phyloP scores from a whole-genome alignment of 768 basidiomycete genomes.

The Mrakia blollopis region DNA sequence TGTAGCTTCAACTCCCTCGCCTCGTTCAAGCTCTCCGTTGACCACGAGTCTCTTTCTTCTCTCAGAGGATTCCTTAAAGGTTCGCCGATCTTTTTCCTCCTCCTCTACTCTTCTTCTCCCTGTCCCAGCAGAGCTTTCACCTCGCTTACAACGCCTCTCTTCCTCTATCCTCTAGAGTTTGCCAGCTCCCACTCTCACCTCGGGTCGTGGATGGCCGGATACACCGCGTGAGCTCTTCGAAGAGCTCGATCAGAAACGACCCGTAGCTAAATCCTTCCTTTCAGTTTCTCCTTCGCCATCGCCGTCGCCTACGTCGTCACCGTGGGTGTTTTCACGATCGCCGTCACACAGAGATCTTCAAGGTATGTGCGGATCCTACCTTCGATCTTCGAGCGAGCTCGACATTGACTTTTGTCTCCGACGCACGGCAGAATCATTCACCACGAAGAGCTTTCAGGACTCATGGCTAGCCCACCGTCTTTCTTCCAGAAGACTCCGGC shows the following conservation, averaged over 20 bases:
- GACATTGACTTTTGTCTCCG: no score
- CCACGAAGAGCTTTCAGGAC: slow-evolving; percentile 11
- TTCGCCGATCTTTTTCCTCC: background rate
- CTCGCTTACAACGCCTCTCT: no score
- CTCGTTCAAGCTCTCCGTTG: background rate
- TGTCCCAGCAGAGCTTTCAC: no score
- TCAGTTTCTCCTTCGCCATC: background rate
- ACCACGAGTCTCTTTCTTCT: background rate
- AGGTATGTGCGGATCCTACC: background rate
- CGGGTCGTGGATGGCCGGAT: background rate
- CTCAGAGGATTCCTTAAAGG: background rate
- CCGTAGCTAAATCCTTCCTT: background rate
- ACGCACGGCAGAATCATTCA: background rate
- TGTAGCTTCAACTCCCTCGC: background rate
- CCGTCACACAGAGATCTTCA: background rate
- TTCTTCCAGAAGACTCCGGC: slow-evolving; percentile 7
- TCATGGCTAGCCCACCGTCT: slow-evolving; percentile 12
- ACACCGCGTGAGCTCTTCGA: background rate
- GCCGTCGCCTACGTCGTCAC: background rate
- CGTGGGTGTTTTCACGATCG: background rate
- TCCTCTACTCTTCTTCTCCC: background rate
- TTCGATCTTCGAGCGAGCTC: background rate
- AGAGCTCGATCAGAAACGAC: background rate
- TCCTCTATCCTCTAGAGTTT: background rate
- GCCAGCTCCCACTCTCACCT: background rate